Evolutionary conservation across 2,329 filamentous ascomycete species (phyloP).

Genomic region (Aspergillus tubingensis): DNA sequence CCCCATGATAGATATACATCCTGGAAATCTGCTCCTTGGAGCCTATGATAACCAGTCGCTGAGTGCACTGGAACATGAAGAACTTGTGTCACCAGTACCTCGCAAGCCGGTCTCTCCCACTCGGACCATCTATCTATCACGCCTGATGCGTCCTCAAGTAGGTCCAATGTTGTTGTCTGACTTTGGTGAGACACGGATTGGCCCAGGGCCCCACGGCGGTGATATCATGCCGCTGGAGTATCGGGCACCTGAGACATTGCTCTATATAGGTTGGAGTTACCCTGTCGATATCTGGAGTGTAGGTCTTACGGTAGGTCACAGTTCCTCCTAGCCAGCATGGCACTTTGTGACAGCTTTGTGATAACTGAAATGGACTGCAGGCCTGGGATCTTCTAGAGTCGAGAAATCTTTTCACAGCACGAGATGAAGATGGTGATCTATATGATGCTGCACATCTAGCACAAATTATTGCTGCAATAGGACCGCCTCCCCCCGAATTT

Average conservation of each 20-base stretch:
- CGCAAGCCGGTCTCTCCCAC: constrained; percentile 40
- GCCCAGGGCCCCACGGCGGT: constrained; percentile 24
- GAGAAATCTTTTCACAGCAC: constrained; percentile 43
- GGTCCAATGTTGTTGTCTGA: constrained; percentile 35
- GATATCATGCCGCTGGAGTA: constrained; percentile 34
- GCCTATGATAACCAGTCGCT: constrained; percentile 32
- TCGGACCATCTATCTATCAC: constrained; percentile 36
- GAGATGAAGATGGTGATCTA: constrained; percentile 36
- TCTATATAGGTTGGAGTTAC: constrained; percentile 34
- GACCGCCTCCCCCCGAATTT: constrained; percentile 41
- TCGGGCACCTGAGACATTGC: constrained; percentile 34
- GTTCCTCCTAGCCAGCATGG: constrained; percentile 6
- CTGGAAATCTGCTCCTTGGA: constrained; percentile 36
- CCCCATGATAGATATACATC: constrained; percentile 31
- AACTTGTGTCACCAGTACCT: constrained; percentile 31
- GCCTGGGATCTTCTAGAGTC: constrained; percentile 52
- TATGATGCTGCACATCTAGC: constrained; percentile 49
- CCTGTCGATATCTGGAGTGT: constrained; percentile 38
- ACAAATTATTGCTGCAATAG: constrained; percentile 47
- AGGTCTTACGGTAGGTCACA: constrained; percentile 31
- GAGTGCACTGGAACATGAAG: constrained; percentile 29
- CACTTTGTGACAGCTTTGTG: not conserved
- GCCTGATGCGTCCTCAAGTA: constrained; percentile 24
- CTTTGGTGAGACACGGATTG: constrained; percentile 35
- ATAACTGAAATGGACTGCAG: constrained; percentile 25